phyloP scores from a whole-genome alignment of 306 rosid genomes.

The Echinosophora koreensis region DNA sequence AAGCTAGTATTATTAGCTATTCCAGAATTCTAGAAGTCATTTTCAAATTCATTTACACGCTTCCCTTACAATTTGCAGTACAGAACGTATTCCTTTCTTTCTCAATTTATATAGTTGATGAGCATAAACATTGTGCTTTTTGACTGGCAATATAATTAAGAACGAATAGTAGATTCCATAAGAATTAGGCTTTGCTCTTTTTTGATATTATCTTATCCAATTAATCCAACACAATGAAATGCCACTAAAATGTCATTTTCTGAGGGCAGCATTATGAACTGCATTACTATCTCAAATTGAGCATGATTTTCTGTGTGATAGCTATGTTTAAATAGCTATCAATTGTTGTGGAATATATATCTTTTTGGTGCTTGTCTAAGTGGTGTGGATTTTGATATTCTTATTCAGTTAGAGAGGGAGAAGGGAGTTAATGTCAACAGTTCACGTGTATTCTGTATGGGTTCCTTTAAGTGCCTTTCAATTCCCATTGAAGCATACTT shows the following conservation, averaged over 20 bases:
- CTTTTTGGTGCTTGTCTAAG: constrained; percentile 45
- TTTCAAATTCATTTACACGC: constrained; percentile 40
- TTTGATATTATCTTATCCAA: constrained; percentile 30
- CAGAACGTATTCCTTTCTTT: constrained; percentile 24
- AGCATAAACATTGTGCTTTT: constrained; percentile 22
- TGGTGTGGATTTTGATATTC: constrained; percentile 53
- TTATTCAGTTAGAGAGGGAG: constrained; percentile 45
- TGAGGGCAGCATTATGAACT: constrained; percentile 31
- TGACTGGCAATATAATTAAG: constrained; percentile 33
- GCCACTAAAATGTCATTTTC: constrained; percentile 63
- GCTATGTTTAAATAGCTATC: constrained; percentile 41
- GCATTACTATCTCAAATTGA: constrained; percentile 39
- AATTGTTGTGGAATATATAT: constrained; percentile 54
- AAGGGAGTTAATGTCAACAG: constrained; percentile 48
- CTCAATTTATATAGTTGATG: constrained; percentile 22
- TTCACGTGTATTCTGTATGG: constrained; percentile 56
- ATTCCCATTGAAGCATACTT: constrained; percentile 53
- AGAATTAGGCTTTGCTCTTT: constrained; percentile 29
- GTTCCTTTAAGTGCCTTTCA: constrained; percentile 59
- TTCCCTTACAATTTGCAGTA: constrained; percentile 28
- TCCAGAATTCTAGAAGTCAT: constrained; percentile 26
- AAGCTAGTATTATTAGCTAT: not conserved
- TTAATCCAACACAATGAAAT: constrained; percentile 37
- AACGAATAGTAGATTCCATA: constrained; percentile 36
- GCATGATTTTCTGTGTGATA: constrained; percentile 42